Evolutionary conservation across 441 rosid species (phyloP).

Genomic region (Omphalea diandra): DNA sequence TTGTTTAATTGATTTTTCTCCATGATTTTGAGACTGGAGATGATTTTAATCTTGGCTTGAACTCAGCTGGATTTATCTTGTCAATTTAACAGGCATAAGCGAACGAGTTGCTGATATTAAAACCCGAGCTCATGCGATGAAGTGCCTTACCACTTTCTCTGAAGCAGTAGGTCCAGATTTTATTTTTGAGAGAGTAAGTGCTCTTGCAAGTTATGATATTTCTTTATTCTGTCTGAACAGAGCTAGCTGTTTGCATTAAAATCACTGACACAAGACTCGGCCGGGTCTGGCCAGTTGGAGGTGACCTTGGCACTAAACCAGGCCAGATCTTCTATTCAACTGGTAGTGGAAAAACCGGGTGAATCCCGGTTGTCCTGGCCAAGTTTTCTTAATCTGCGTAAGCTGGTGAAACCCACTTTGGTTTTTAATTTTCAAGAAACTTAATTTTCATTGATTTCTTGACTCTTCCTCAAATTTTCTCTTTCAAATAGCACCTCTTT

Average conservation of each 20-base stretch:
- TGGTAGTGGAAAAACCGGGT: background rate
- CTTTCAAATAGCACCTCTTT: background rate
- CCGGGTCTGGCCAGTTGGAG: background rate
- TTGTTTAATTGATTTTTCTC: background rate
- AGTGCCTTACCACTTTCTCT: slow-evolving; percentile 82
- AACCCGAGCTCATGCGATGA: slow-evolving; percentile 97
- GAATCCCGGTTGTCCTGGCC: background rate
- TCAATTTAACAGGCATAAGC: slow-evolving; percentile 64
- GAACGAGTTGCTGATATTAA: slow-evolving; percentile 99
- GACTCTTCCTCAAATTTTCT: background rate
- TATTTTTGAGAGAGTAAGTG: slow-evolving; percentile 87
- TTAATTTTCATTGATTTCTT: background rate
- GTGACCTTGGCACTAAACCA: background rate
- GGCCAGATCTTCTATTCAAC: background rate
- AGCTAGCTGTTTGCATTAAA: slow-evolving; percentile 7
- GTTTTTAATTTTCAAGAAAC: background rate
- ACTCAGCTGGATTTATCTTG: slow-evolving; percentile 23
- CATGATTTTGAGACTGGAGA: background rate
- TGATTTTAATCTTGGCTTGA: background rate
- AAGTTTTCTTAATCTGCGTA: background rate
- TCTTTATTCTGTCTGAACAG: slow-evolving; percentile 9
- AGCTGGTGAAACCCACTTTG: background rate
- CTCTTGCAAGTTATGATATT: slow-evolving; percentile 11
- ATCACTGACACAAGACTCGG: background rate
- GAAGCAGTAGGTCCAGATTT: slow-evolving; percentile 99